These are phyloP conservation scores for Colletotrichum euphorbiae DNA, from an alignment of 2,329 filamentous ascomycete species.

Conservation along the genomic window DNA sequence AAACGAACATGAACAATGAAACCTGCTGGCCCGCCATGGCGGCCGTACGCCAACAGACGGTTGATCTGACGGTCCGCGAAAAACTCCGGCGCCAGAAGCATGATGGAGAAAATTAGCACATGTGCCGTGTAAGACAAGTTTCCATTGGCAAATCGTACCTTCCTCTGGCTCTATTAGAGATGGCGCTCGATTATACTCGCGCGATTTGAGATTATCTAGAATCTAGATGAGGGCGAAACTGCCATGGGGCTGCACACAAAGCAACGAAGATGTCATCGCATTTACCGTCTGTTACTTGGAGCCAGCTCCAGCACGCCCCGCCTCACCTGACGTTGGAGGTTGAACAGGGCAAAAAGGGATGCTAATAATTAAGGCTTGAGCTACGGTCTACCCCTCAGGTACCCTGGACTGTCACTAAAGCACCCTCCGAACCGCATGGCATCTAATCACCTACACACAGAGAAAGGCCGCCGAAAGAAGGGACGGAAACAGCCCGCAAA, in stretches of 20 bases:
- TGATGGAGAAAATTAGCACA: background rate
- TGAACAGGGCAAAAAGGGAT: background rate
- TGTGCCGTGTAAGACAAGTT: conserved; percentile 8
- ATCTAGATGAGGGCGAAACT: background rate
- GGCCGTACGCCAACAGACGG: background rate
- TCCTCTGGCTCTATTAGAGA: background rate
- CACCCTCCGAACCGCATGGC: conserved; percentile 16
- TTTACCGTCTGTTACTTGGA: background rate
- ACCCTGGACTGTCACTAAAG: background rate
- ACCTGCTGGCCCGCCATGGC: background rate
- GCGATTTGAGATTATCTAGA: background rate
- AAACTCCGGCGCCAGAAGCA: conserved; percentile 10
- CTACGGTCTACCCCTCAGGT: conserved; percentile 20
- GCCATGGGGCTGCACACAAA: background rate
- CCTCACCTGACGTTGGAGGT: conserved; percentile 1
- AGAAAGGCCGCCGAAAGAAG: conserved; percentile 30
- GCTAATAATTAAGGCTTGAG: background rate
- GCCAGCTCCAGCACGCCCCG: background rate
- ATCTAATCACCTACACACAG: no score
- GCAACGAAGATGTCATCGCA: background rate
- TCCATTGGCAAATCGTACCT: conserved; percentile 17
- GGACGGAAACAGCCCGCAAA: conserved; percentile 34
- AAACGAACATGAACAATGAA: background rate
- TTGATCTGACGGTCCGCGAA: background rate
- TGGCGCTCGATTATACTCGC: conserved; percentile 1